These are phyloP conservation scores for Serendipita sp. DNA, from an alignment of 768 basidiomycete species.

Conservation along the genomic window DNA sequence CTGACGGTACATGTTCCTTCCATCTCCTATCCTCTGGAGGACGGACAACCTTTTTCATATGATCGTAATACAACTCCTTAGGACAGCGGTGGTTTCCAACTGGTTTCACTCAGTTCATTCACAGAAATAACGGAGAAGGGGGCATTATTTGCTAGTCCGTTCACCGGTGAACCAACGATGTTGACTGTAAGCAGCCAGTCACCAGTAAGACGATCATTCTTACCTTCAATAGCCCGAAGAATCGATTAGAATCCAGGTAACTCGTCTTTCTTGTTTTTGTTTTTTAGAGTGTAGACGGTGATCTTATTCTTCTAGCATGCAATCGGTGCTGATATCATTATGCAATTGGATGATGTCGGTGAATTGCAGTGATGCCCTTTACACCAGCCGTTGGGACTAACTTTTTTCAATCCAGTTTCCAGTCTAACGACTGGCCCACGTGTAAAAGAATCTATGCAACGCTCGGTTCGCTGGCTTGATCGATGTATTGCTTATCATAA, in stretches of 20 bases:
- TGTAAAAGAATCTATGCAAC: conserved; percentile 75
- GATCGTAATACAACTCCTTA: conserved; percentile 16
- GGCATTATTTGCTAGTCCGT: conserved; percentile 69
- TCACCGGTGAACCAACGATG: conserved; percentile 78
- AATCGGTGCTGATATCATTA: conserved; percentile 86
- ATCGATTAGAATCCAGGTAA: conserved; percentile 35
- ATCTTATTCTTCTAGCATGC: conserved; percentile 49
- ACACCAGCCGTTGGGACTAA: conserved; percentile 7
- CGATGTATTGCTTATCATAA: conserved; percentile 68
- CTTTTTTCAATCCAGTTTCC: conserved; percentile 34
- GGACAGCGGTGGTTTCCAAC: conserved; percentile 85
- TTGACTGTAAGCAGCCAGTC: conserved; percentile 40
- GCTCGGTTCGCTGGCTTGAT: conserved; percentile 82
- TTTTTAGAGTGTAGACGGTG: conserved; percentile 17
- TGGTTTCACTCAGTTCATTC: conserved; percentile 72
- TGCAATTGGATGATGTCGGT: conserved; percentile 91
- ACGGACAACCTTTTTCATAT: conserved; percentile 1
- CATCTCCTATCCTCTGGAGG: not conserved
- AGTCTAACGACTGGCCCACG: conserved; percentile 67
- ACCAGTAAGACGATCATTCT: conserved; percentile 1
- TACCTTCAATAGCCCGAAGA: conserved; percentile 56
- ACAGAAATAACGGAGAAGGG: conserved; percentile 79
- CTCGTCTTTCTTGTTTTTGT: not conserved
- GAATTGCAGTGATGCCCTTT: conserved; percentile 17
- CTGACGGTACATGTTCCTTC: conserved; percentile 40